Evolutionary conservation across 108 stramenopile genomes (phyloP).

Genomic region (Conticribra weissflogii): DNA sequence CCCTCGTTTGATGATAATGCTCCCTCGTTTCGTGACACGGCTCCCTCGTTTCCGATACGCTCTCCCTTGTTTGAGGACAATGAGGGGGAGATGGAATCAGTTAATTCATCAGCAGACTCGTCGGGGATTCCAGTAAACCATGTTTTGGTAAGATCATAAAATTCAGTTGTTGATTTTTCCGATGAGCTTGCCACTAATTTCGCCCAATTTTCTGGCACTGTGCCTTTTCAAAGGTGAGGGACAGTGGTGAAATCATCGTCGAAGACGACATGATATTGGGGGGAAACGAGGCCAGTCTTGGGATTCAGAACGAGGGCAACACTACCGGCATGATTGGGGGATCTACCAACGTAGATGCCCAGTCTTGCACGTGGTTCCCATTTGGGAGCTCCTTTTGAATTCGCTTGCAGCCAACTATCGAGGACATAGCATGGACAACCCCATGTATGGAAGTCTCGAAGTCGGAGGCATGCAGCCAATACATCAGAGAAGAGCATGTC

Average conservation of each 20-base stretch:
- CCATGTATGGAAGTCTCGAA: too few relatives aligned
- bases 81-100: slow-evolving; percentile 1
- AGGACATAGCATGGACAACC: too few relatives aligned
- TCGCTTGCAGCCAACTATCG: too few relatives aligned
- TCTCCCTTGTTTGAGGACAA: background rate
- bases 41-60: background rate
- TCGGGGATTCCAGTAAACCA: too few relatives aligned
- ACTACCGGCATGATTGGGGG: slow-evolving; percentile 26
- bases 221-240: slow-evolving; percentile 9
- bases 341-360: slow-evolving; percentile 26
- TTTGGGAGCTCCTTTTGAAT: slow-evolving; percentile 20
- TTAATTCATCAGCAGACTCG: too few relatives aligned
- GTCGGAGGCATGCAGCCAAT: too few relatives aligned
- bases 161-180: too few relatives aligned
- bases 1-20: slow-evolving; percentile 5
- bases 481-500: too few relatives aligned
- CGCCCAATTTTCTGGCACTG: too few relatives aligned
- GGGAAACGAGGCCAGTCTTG: slow-evolving; percentile 15
- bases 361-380: slow-evolving; percentile 24
- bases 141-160: too few relatives aligned
- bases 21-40: background rate
- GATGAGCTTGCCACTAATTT: slow-evolving; percentile 9
- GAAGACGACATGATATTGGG: slow-evolving; percentile 29
- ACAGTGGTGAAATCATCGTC: too few relatives aligned
- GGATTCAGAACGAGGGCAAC: too few relatives aligned